A percentile compares a stretch with the other conserved stretches of the same genome.
Evolutionary conservation across 2,329 filamentous ascomycete species (phyloP).

Genomic region (Hymenoscyphus fraxineus): DNA sequence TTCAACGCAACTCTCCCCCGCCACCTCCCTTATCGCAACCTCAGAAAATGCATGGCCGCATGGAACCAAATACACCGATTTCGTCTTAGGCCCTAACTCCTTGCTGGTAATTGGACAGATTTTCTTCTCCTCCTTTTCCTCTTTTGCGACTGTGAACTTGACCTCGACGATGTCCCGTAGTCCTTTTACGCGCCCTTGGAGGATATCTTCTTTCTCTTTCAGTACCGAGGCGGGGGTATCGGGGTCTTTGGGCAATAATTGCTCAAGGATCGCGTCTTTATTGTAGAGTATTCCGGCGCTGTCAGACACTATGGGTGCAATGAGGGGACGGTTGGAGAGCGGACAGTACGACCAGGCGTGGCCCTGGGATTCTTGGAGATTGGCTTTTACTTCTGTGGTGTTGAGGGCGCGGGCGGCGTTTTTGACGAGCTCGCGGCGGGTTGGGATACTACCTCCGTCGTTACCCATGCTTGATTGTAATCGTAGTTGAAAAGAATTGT

Average conservation of each 20-base stretch:
- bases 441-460: constrained; percentile 95
- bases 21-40: constrained; percentile 77
- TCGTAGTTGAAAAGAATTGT: constrained; percentile 1
- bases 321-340: constrained; percentile 73
- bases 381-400: constrained; percentile 82
- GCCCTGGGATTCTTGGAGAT: constrained; percentile 75
- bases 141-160: constrained; percentile 57
- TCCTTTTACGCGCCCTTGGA: constrained; percentile 65
- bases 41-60: constrained; percentile 95
- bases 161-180: constrained; percentile 85
- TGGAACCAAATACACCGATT: constrained; percentile 84
- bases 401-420: constrained; percentile 81
- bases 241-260: constrained; percentile 53
- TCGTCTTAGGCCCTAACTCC: constrained; percentile 72
- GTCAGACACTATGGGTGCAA: constrained; percentile 71
- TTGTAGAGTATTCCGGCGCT: constrained; percentile 84
- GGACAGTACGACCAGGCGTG: constrained; percentile 88
- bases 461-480: constrained; percentile 69
- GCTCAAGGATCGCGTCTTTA: constrained; percentile 81
- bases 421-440: constrained; percentile 91
- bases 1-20: constrained; percentile 60
- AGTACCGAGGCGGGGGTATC: constrained; percentile 39
- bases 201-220: constrained; percentile 57
- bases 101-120: constrained; percentile 87
- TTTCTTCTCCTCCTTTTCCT: constrained; percentile 58